phyloP scores from a whole-genome alignment of 23 red algal genomes.

The Chondrus crispus region DNA sequence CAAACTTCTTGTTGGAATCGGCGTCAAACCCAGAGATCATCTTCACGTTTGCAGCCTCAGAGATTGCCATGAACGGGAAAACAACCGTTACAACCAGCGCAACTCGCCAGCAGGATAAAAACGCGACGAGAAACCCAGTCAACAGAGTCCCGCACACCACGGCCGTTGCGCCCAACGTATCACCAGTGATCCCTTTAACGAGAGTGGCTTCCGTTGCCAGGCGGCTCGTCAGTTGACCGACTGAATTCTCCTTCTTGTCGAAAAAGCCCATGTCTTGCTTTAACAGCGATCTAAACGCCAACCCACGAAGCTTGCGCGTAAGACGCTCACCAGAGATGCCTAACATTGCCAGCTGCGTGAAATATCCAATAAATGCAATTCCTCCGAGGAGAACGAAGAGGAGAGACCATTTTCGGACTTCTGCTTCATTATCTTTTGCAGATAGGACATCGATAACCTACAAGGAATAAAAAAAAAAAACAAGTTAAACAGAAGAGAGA shows the following conservation, averaged over 20 bases:
- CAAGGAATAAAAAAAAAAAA: not conserved
- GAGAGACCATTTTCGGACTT: conserved; percentile 45
- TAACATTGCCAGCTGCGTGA: conserved; percentile 62
- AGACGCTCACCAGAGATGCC: conserved; percentile 85
- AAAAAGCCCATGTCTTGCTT: conserved; percentile 89
- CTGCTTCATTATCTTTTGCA: not conserved
- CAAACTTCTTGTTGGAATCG: conserved; percentile 56
- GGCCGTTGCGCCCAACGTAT: conserved; percentile 36
- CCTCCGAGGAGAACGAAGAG: conserved; percentile 58
- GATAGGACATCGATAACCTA: conserved; percentile 52
- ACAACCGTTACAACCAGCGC: conserved; percentile 70
- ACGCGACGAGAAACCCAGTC: conserved; percentile 64
- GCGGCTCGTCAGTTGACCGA: conserved; percentile 56
- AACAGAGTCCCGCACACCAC: conserved; percentile 34
- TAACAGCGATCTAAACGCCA: conserved; percentile 77
- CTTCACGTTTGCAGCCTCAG: conserved; percentile 34
- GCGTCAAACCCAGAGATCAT: conserved; percentile 54
- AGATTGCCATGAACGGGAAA: conserved; percentile 58
- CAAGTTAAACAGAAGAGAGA: too few relatives aligned
- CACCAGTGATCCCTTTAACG: conserved; percentile 71
- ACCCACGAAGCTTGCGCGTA: conserved; percentile 67
- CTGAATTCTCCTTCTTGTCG: conserved; percentile 64
- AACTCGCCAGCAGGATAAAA: conserved; percentile 62
- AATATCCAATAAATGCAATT: conserved; percentile 47
- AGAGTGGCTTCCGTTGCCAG: conserved; percentile 63